Percentiles rank a stretch among this genome's conserved stretches.
These are phyloP conservation scores for Erodium moschatum DNA, from an alignment of 441 rosid species.

Conservation along the genomic window DNA sequence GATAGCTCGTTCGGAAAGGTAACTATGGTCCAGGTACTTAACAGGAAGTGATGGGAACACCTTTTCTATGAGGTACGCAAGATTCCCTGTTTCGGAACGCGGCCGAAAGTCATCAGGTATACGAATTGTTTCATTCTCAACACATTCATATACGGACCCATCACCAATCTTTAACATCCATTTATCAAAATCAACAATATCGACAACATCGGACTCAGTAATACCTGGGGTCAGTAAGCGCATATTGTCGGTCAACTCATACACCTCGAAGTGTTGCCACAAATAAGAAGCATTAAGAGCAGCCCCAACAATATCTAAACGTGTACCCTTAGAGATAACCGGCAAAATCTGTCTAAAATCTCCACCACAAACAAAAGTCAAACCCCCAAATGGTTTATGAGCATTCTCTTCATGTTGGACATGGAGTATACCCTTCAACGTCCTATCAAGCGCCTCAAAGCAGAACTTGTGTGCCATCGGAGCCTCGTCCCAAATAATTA, in stretches of 20 bases:
- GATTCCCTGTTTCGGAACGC: too few species aligned
- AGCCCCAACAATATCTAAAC: background rate
- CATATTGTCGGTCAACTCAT: background rate
- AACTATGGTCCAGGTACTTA: background rate
- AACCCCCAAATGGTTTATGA: too few species aligned
- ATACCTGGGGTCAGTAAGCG: background rate
- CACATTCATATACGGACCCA: background rate
- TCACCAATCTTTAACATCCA: slow-evolving; percentile 6
- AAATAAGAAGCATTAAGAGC: background rate
- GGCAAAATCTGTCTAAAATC: slow-evolving; percentile 17
- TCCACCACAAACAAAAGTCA: too few species aligned
- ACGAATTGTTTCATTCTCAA: background rate
- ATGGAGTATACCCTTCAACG: too few species aligned
- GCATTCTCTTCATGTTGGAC: too few species aligned
- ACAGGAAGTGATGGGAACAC: background rate
- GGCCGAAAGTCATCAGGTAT: background rate
- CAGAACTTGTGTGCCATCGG: too few species aligned
- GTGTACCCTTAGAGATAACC: background rate
- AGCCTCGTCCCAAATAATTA: too few species aligned
- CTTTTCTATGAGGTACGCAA: background rate
- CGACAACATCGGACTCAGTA: too few species aligned
- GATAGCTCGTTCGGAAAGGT: slow-evolving; percentile 1
- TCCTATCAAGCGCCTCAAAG: too few species aligned
- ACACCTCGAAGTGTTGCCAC: slow-evolving; percentile 8
- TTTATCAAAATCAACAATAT: background rate